Conservation (phyloP, 192 early-diverging fungal genomes). For the Podila verticillata region DNA sequence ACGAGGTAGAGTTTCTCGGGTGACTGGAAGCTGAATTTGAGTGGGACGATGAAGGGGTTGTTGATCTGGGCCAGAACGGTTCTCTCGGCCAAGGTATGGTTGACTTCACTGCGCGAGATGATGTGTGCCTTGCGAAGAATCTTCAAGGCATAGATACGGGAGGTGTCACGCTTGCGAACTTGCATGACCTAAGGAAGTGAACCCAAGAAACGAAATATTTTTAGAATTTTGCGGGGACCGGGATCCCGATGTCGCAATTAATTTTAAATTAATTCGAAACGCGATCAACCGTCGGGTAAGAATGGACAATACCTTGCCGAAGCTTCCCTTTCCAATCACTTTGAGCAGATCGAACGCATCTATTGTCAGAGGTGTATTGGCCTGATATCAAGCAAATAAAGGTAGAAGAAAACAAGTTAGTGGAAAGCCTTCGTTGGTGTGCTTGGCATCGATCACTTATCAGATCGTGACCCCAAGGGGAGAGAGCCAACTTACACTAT, state of each 20-base stretch:
- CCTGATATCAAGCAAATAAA: slow-evolving; percentile 40
- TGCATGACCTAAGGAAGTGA: slow-evolving; percentile 73
- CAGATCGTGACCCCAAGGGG: background rate
- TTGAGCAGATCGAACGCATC: slow-evolving; percentile 95
- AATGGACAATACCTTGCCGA: slow-evolving; percentile 82
- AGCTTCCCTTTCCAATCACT: slow-evolving; percentile 96
- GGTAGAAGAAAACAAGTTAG: background rate
- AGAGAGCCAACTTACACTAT: slow-evolving; percentile 57
- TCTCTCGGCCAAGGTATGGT: slow-evolving; percentile 93
- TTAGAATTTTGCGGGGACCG: background rate
- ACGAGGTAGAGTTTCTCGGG: slow-evolving; percentile 96
- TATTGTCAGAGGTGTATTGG: slow-evolving; percentile 77
- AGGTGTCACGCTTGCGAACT: slow-evolving; percentile 91
- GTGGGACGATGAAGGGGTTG: slow-evolving; percentile 93
- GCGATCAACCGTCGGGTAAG: background rate
- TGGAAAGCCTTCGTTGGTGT: too few relatives aligned
- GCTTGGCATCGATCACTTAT: too few relatives aligned
- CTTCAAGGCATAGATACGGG: slow-evolving; percentile 98
- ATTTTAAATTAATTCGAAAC: background rate
- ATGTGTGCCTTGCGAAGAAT: slow-evolving; percentile 94
- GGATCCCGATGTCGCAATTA: background rate
- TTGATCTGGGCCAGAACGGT: slow-evolving; percentile 90
- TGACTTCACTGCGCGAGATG: slow-evolving; percentile 91
- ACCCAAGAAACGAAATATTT: background rate
- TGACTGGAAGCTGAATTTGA: slow-evolving; percentile 95